phyloP scores from a whole-genome alignment of 2,329 filamentous ascomycete genomes.

The Colletotrichum tropicicola region DNA sequence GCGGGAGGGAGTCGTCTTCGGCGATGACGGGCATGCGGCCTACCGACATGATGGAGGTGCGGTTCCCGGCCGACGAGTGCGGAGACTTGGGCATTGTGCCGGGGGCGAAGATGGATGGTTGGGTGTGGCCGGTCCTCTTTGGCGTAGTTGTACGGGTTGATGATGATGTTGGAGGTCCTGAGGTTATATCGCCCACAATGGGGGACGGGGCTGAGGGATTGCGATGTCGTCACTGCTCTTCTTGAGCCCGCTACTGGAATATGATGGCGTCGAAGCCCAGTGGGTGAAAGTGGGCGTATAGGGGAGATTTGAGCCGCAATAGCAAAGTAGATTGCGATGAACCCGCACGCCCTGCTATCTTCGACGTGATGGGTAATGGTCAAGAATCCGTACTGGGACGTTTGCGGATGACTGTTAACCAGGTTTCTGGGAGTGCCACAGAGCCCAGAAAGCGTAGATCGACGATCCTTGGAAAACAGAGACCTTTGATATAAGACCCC shows the following conservation, averaged over 20 bases:
- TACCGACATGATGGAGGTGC: constrained; percentile 37
- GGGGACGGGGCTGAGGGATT: not conserved
- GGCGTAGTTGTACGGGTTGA: not conserved
- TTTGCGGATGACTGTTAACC: not conserved
- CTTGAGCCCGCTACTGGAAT: not conserved
- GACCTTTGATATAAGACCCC: constrained; percentile 16
- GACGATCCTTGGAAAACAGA: not conserved
- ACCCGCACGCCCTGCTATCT: not conserved
- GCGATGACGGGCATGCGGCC: constrained; percentile 47
- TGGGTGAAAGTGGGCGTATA: not conserved
- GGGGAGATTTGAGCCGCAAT: not conserved
- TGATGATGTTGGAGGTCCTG: not conserved
- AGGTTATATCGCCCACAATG: not conserved
- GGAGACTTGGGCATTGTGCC: constrained; percentile 30
- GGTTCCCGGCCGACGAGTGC: constrained; percentile 28
- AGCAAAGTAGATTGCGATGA: not conserved
- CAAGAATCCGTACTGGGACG: not conserved
- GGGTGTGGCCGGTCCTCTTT: too few relatives aligned
- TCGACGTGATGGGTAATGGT: not conserved
- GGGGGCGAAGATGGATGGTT: not conserved
- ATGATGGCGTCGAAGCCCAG: not conserved
- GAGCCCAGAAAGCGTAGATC: constrained; percentile 9
- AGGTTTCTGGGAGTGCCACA: constrained; percentile 16
- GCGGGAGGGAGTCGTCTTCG: constrained; percentile 40
- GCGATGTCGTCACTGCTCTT: not conserved